These are phyloP conservation scores for Seminavis robusta DNA, from an alignment of 108 stramenopile species.

Conservation along the genomic window DNA sequence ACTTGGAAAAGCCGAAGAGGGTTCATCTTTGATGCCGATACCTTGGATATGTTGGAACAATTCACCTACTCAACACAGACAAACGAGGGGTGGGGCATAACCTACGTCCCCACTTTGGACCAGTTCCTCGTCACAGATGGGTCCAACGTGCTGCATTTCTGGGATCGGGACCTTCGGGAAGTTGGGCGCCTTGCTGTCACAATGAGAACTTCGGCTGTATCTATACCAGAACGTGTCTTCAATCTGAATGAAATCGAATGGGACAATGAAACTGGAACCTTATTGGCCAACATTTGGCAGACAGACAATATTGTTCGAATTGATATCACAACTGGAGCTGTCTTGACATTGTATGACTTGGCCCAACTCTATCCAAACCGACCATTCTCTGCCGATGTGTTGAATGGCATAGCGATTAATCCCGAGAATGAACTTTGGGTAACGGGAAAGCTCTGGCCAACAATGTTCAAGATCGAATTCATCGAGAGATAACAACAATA, in stretches of 20 bases:
- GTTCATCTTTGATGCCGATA: conserved; percentile 49
- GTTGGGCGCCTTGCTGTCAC: conserved; percentile 16
- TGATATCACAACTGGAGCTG: conserved; percentile 49
- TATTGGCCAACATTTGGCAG: conserved; percentile 77
- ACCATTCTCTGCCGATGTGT: conserved; percentile 32
- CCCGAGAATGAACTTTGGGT: conserved; percentile 49
- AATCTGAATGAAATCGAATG: conserved; percentile 78
- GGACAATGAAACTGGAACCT: conserved; percentile 26
- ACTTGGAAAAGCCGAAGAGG: conserved; percentile 60
- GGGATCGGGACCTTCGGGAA: conserved; percentile 46
- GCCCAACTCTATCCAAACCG: conserved; percentile 22
- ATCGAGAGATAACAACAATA: too few relatives aligned
- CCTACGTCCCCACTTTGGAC: conserved; percentile 43
- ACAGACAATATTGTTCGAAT: conserved; percentile 65
- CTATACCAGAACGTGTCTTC: conserved; percentile 7
- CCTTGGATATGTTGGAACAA: conserved; percentile 23
- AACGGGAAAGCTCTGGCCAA: conserved; percentile 77
- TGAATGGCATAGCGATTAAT: conserved; percentile 73
- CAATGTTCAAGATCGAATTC: conserved; percentile 62
- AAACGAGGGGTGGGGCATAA: conserved; percentile 82
- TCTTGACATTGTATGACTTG: conserved; percentile 58
- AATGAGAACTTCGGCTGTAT: neutral
- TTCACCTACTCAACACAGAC: conserved; percentile 44
- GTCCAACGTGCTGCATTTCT: conserved; percentile 44
- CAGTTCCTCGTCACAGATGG: conserved; percentile 79